Evolutionary conservation across 148 eudicot genomes (phyloP).

Genomic region (Gaultheria prostrata): DNA sequence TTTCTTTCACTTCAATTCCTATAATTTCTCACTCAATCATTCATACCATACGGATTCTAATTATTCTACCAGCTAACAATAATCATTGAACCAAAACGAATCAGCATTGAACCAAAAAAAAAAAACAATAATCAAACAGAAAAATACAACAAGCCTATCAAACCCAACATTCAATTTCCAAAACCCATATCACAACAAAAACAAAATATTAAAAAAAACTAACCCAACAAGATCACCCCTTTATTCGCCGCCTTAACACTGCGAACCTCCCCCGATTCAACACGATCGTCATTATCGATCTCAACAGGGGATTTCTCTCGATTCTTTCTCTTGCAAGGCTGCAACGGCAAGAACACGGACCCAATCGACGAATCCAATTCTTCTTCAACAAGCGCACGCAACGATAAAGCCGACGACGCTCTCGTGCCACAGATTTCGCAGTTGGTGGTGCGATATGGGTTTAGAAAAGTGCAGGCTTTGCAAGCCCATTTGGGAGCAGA

Average conservation of each 20-base stretch:
- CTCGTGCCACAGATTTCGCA: conserved; percentile 67
- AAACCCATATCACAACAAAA: not conserved
- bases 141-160: not conserved
- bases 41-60: not conserved
- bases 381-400: conserved; percentile 26
- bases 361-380: conserved; percentile 53
- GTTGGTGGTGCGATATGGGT: conserved; percentile 36
- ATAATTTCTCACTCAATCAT: not conserved
- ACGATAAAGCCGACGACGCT: conserved; percentile 31
- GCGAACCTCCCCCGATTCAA: conserved; percentile 19
- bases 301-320: conserved; percentile 2
- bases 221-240: conserved; percentile 29
- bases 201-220: not conserved
- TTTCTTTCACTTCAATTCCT: not conserved
- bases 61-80: not conserved
- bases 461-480: conserved; percentile 77
- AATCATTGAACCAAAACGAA: too few relatives aligned
- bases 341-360: conserved; percentile 64
- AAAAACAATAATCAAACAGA: not conserved
- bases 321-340: conserved; percentile 32
- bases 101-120: too few relatives aligned
- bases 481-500: conserved; percentile 65
- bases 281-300: conserved; percentile 15
- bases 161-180: not conserved
- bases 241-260: conserved; percentile 19